Base-by-base conservation (phyloP, 2,329 filamentous ascomycete species). In the Penicillium sp. region DNA sequence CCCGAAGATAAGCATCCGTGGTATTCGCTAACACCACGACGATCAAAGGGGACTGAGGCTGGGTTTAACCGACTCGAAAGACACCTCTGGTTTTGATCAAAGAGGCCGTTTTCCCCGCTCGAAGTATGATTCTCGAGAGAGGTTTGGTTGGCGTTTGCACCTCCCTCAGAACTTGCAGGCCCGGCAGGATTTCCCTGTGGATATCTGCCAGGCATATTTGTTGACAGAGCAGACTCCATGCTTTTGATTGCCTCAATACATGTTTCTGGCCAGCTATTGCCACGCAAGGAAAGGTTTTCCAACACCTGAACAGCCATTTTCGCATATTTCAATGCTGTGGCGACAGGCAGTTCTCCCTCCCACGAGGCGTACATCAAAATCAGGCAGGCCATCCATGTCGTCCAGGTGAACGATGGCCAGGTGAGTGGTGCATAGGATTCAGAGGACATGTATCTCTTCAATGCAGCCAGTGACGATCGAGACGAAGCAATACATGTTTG, bases 351-450 rank as follows among this genome's bases (percentile, higher is more conserved):
- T 35, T 84, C 77, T 0, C 76, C 75, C 62, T 82, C 80, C 63
- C 80, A 81, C 0, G 81, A 82, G 4, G 83, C 83, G 56, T 83
- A 82, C 3, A 84, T 79, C 4, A 85, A 68, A 22, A 85, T 80
- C 42, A 85, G 82, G 1, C 81, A 81, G 60, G 82, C 83, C 65
- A 85, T 85, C 83, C 83, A 85, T 0, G 82, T 75, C 1, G 79
- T 80, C 83, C 83, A 85, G 0, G 83, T 85, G 42, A 83, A 83
- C 0, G 82, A 83, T 2, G 82, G 82, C 81, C 83, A 84, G 0
- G 82, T 70, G 26, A 85, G 69, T 0, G 80, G 78, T 7, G 33
- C 63, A 59, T 60, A 42, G 19, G 37, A 63, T 7, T 37, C 40
- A 49, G 49, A 60, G 40, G 63, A 71, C 63, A 63, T 68, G 55